Conservation (phyloP, 2,329 filamentous ascomycete genomes). For the Tothia fuscella region DNA sequence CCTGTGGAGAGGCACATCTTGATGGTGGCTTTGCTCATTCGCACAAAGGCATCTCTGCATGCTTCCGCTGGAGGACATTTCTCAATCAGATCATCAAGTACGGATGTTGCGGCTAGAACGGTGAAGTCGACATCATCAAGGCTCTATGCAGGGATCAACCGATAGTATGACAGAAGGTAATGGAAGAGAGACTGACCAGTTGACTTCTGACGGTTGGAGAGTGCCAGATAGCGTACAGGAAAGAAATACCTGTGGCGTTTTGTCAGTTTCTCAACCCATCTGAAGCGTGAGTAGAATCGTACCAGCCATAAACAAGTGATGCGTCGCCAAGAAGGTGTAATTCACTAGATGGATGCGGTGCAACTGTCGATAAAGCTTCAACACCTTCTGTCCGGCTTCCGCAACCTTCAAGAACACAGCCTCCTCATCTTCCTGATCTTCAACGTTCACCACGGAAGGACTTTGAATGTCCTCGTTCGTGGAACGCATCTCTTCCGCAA, state of each 20-base stretch:
- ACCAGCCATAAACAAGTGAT: constrained; percentile 95
- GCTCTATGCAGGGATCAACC: constrained; percentile 33
- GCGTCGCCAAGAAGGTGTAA: constrained; percentile 89
- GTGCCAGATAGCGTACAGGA: constrained; percentile 96
- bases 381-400: constrained; percentile 83
- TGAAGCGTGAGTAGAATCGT: constrained; percentile 25
- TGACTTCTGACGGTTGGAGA: constrained; percentile 77
- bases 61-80: constrained; percentile 93
- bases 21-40: constrained; percentile 89
- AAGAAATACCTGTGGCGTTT: constrained; percentile 57
- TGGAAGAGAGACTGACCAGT: constrained; percentile 43
- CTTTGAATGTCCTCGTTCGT: constrained; percentile 46
- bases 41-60: constrained; percentile 85
- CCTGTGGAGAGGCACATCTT: constrained; percentile 87
- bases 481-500: constrained; percentile 62
- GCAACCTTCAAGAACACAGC: constrained; percentile 89
- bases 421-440: constrained; percentile 72
- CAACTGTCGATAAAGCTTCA: constrained; percentile 80
- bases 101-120: constrained; percentile 82
- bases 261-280: background rate
- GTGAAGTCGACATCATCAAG: constrained; percentile 98
- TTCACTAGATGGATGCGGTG: constrained; percentile 84
- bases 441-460: constrained; percentile 48
- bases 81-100: constrained; percentile 80
- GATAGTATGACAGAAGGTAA: background rate